A percentile compares a stretch with the other conserved stretches of the same genome.
These are phyloP conservation scores for Aspergillus sclerotiicarbonarius DNA, from an alignment of 495 filamentous ascomycete genomes.

Conservation along the genomic window DNA sequence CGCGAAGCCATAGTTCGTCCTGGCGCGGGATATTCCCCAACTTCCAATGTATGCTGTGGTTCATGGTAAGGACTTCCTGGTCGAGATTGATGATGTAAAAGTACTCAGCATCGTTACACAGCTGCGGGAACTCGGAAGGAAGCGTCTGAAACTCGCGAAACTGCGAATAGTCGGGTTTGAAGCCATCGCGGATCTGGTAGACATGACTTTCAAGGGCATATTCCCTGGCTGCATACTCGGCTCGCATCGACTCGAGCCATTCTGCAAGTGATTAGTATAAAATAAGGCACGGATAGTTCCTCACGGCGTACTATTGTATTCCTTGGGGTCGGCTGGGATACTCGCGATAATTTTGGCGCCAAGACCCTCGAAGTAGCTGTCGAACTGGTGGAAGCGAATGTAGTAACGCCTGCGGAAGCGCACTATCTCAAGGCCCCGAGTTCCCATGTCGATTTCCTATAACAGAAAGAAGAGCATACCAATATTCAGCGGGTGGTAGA, in stretches of 20 bases:
- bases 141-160: slow-evolving; percentile 7
- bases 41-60: slow-evolving; percentile 17
- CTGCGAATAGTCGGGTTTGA: slow-evolving; percentile 6
- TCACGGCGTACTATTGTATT: slow-evolving; percentile 10
- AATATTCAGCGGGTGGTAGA: no score
- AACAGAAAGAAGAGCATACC: no score
- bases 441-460: no score
- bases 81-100: slow-evolving; percentile 14
- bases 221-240: slow-evolving; percentile 6
- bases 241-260: slow-evolving; percentile 6
- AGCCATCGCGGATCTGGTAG: slow-evolving; percentile 10
- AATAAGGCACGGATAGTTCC: background rate
- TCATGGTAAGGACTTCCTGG: slow-evolving; percentile 14
- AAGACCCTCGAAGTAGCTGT: slow-evolving; percentile 23
- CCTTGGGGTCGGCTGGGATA: slow-evolving; percentile 16
- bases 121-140: slow-evolving; percentile 11
- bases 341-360: slow-evolving; percentile 15
- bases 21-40: slow-evolving; percentile 13
- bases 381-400: slow-evolving; percentile 23
- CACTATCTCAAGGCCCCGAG: slow-evolving; percentile 23
- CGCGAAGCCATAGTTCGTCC: slow-evolving; percentile 10
- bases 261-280: background rate
- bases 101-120: slow-evolving; percentile 10
- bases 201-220: background rate
- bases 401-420: slow-evolving; percentile 23